Evolutionary conservation across 768 basidiomycete genomes (phyloP), one percentile per base, ranked within the genome.

Genomic region (Lyophyllum atratum): DNA sequence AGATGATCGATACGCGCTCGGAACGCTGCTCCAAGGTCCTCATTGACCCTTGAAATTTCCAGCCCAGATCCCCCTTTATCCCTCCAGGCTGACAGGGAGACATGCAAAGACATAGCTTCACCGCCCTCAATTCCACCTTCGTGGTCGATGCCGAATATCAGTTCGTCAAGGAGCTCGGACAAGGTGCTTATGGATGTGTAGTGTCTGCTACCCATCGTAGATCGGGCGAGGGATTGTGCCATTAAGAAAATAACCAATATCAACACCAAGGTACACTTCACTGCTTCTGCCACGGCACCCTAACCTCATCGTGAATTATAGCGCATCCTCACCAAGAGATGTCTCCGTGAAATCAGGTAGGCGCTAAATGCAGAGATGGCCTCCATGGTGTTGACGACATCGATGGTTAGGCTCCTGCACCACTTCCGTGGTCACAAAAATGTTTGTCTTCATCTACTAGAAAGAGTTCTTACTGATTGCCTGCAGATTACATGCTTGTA

Each of bases 381-480:
- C 25, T 56, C 14, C 26, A 26, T 34, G 6, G 26, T 29, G 44
- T 34, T n/a, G 55, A 48, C 60, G 48, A 62, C 47, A 39, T 50
- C 26, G 26, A 39, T 60, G 14, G 25, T 46, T 56, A 95, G 94
- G 69, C 80, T 99, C 40, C 74, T 99, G 34, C 95, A 96, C 73
- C 97, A 99, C 74, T 99, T 99, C 77, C 85, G 97, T 64, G 95
- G 96, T 4, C 97, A 99, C 79, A 99, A 99, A 79, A 99, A 99
- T 69, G 95, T 98, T 45, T 54, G 84, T 74, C 22, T 31, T 25
- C 50, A 59, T 37, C 11, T 57, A 14, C 15, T 39, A 37, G 43
- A 25, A 44, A 8, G 14, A 24, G 26, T 24, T 40, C 29, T 57
- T 65, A 28, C 60, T 63, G 48, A 64, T 62, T 45, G 49, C 31